These are phyloP conservation scores for Turnera subulata DNA, from an alignment of 345 rosid genomes.

Conservation along the genomic window DNA sequence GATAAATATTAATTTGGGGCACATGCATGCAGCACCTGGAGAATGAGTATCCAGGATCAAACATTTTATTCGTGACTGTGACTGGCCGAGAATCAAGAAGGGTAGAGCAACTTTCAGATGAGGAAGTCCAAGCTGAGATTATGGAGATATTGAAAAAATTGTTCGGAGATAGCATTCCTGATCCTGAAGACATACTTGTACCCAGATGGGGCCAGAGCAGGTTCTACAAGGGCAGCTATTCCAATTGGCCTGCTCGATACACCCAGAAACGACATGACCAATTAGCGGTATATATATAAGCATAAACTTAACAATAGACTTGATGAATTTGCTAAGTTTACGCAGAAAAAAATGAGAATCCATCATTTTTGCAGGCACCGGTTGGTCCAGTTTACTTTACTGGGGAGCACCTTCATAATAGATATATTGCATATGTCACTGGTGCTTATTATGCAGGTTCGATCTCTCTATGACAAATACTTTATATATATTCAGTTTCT, in stretches of 20 bases:
- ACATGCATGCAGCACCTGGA: conserved; percentile 25
- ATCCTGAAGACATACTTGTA: conserved; percentile 13
- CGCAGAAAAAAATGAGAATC: no score
- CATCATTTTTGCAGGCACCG: conserved; percentile 10
- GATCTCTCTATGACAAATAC: no score
- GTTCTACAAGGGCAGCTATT: conserved; percentile 19
- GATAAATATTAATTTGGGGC: no score
- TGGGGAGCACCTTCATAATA: conserved; percentile 25
- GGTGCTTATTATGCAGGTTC: conserved; percentile 29
- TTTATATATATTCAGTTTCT: no score
- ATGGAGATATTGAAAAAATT: conserved; percentile 16
- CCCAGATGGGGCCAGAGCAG: conserved; percentile 21
- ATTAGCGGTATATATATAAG: no score
- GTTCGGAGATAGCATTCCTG: conserved; percentile 20
- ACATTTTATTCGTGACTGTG: conserved; percentile 18
- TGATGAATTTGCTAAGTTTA: no score
- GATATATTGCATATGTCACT: conserved; percentile 19
- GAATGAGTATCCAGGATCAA: conserved; percentile 15
- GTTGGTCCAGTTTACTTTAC: conserved; percentile 32
- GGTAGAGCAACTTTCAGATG: conserved; percentile 8
- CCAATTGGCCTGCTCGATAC: conserved; percentile 18
- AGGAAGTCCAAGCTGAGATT: conserved; percentile 1
- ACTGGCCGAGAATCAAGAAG: conserved; percentile 20
- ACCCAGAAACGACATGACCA: conserved; percentile 6
- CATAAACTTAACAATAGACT: not conserved